Conservation (phyloP, 2,329 filamentous ascomycete genomes). For the Trichoderma sp. region DNA sequence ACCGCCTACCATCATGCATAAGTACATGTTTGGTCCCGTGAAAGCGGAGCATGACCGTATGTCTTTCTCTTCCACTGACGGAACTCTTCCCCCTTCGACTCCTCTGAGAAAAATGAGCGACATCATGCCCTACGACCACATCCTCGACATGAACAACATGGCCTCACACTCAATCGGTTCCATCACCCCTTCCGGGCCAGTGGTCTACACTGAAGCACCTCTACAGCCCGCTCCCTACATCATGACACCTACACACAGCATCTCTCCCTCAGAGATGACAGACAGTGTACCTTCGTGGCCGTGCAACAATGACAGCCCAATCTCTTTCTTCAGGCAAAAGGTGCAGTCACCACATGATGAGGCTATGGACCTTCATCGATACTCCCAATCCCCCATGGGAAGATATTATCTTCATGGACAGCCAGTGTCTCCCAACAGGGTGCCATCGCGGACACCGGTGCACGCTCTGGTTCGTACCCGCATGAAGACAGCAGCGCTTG, state of each 20-base stretch:
- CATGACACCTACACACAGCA: conserved; percentile 42
- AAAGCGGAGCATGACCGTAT: conserved; percentile 38
- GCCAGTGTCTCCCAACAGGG: conserved; percentile 33
- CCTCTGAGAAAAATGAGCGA: conserved; percentile 38
- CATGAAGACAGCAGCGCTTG: conserved; percentile 45
- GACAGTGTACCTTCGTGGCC: conserved; percentile 41
- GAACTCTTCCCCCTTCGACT: conserved; percentile 35
- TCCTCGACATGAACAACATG: conserved; percentile 37
- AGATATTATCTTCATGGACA: conserved; percentile 34
- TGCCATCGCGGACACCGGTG: conserved; percentile 39
- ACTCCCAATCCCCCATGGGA: conserved; percentile 36
- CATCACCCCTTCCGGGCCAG: conserved; percentile 38
- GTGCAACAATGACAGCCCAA: conserved; percentile 42
- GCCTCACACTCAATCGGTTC: conserved; percentile 36
- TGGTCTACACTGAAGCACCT: conserved; percentile 35
- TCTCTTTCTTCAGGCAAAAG: conserved; percentile 40
- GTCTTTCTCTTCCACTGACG: conserved; percentile 30
- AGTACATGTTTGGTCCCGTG: conserved; percentile 36
- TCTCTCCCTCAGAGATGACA: conserved; percentile 40
- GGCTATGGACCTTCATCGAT: conserved; percentile 36
- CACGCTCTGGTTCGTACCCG: conserved; percentile 43
- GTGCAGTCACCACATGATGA: conserved; percentile 31
- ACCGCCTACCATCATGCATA: conserved; percentile 36
- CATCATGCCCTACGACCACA: conserved; percentile 39
- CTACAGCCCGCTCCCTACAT: conserved; percentile 37